Conservation (phyloP, 176 grass and related monocot genomes). For the Musa itinerans region DNA sequence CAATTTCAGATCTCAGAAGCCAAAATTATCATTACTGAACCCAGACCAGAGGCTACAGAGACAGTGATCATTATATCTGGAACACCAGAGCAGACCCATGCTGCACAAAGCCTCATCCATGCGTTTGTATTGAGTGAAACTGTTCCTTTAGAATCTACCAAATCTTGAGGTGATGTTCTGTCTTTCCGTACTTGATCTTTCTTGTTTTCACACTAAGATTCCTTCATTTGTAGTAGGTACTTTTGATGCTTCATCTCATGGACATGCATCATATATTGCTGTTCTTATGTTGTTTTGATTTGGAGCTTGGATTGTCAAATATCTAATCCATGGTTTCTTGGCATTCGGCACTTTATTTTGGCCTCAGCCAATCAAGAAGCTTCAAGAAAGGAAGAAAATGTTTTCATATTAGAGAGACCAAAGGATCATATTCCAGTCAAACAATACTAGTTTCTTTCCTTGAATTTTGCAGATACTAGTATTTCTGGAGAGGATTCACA, state of each 20-base stretch:
- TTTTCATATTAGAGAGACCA: conserved; percentile 19
- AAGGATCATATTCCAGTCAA: conserved; percentile 4
- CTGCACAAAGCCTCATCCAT: conserved; percentile 86
- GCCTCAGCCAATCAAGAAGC: conserved; percentile 20
- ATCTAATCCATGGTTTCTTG: conserved; percentile 6
- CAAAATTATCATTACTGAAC: conserved; percentile 74
- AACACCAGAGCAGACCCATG: conserved; percentile 74
- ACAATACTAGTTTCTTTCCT: conserved; percentile 13
- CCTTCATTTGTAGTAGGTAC: conserved; percentile 1
- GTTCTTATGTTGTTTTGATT: background rate
- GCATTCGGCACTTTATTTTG: background rate
- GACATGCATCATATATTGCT: background rate
- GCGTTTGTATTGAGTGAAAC: conserved; percentile 87
- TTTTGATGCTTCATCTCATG: background rate
- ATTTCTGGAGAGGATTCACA: conserved; percentile 5
- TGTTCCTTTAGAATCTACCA: conserved; percentile 26
- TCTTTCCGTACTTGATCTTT: background rate
- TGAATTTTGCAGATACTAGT: background rate
- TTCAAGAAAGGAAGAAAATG: conserved; percentile 1
- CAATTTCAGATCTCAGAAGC: conserved; percentile 86
- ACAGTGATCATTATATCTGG: conserved; percentile 61
- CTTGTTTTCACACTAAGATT: background rate
- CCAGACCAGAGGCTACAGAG: conserved; percentile 56
- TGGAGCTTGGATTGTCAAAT: background rate
- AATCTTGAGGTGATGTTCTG: conserved; percentile 24